Base-by-base conservation (phyloP, 176 grass and related monocot genomes). In the Cocos nucifera region DNA sequence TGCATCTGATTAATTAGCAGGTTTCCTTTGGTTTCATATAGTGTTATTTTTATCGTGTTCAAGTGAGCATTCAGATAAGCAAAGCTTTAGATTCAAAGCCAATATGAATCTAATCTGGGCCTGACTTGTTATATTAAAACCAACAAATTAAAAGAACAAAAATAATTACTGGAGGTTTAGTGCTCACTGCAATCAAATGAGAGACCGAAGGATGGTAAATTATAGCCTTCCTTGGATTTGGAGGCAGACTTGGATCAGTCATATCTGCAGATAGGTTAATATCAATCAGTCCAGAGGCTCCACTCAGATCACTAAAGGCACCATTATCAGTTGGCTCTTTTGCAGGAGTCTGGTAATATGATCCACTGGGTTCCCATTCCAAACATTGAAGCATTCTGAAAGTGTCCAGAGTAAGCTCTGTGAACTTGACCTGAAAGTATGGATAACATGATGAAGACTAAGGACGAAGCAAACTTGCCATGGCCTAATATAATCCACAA, bases 341-440 rank as follows among this genome's bases (percentile, higher is more conserved):
- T 50, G 77, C 69, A 60, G 82, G 71, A 64, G 72, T 83, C 28
- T 84, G 84, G 66, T 89, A 88, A 60, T 35, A 63, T 6, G 88
- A 89, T n/a, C 84, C 94, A 60, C 81, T 98, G 15, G 88, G 94
- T 52, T 98, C 94, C 82, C 89, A 98, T 75, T 98, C 94, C 52
- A 98, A 73, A 61, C 82, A 93, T 66, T 89, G 94, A 61, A 92
- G 68, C 88, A 98, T 93, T 77, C 94, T 80, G 61, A 83, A 98
- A 71, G 85, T 81, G 77, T 98, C 94, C 50, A 98, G 71, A 59
- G 85, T 98, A 56, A 93, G 73, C 66, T 98, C 94, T 78, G 94
- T 92, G 54, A 89, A 88, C 75, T 98, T 98, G 68, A 93, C 80
- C 94, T 98, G 82, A 59, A 0, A 22, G 8, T 14, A 60, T 72